phyloP scores from a whole-genome alignment of 2,329 filamentous ascomycete genomes.

The Diaporthe ilicicola region DNA sequence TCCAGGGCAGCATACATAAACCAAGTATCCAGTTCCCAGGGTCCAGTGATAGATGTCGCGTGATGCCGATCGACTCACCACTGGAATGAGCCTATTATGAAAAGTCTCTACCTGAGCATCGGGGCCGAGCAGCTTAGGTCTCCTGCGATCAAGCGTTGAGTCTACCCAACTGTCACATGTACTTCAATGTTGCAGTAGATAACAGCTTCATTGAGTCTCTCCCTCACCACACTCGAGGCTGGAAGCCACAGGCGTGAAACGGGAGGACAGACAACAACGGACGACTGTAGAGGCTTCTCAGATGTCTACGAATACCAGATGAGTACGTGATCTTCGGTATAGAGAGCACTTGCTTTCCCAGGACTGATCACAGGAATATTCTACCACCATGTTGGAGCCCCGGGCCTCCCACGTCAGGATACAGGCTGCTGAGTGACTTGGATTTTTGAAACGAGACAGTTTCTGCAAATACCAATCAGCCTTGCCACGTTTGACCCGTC shows the following conservation, averaged over 20 bases:
- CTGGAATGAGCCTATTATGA: conserved; percentile 6
- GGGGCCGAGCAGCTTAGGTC: neutral
- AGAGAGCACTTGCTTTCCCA: neutral
- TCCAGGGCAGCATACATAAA: neutral
- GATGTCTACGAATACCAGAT: neutral
- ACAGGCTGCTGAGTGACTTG: neutral
- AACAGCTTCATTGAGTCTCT: neutral
- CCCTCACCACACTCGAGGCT: neutral
- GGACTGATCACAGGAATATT: neutral
- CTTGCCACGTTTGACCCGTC: neutral
- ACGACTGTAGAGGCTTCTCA: neutral
- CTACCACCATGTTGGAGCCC: no score
- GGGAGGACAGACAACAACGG: no score
- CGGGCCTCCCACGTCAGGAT: neutral
- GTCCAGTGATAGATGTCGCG: neutral
- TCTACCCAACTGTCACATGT: neutral
- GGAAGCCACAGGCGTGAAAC: neutral
- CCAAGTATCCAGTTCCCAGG: neutral
- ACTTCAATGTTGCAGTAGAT: neutral
- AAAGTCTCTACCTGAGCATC: neutral
- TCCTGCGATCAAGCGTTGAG: neutral
- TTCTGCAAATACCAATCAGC: no score
- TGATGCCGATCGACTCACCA: conserved; percentile 7
- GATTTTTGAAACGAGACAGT: neutral
- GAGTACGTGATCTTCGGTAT: neutral